Conservation (phyloP, 805 yeast species). For the Nakazawaea peltata region DNA sequence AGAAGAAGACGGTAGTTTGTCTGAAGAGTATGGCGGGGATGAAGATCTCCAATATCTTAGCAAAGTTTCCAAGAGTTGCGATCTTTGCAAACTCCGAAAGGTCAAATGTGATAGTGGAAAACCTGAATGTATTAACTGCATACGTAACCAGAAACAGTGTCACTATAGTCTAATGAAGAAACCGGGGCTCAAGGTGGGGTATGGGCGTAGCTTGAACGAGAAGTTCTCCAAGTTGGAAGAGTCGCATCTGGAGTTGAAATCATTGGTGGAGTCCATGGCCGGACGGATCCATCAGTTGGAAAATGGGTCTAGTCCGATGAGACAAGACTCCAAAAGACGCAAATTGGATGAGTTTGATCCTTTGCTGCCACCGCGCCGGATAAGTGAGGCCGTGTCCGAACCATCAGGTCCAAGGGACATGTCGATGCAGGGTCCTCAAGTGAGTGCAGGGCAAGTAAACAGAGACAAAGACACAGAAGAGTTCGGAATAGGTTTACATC, state of each 20-base stretch:
- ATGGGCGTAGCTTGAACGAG: conserved; percentile 16
- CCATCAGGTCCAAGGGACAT: too few relatives aligned
- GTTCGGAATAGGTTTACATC: too few relatives aligned
- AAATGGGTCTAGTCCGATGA: conserved; percentile 2
- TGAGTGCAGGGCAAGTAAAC: too few relatives aligned
- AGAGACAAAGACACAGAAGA: too few relatives aligned
- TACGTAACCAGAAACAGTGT: conserved; percentile 11
- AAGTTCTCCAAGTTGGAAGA: conserved; percentile 11
- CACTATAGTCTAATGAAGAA: conserved; percentile 15
- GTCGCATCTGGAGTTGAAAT: conserved; percentile 1
- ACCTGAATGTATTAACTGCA: conserved; percentile 13
- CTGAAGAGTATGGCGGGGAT: too few relatives aligned
- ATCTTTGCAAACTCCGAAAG: conserved; percentile 13
- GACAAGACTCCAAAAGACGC: too few relatives aligned
- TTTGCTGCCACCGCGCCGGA: too few relatives aligned
- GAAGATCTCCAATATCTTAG: too few relatives aligned
- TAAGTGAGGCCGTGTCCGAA: too few relatives aligned
- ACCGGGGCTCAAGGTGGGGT: conserved; percentile 20
- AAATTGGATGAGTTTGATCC: too few relatives aligned
- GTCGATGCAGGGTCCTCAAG: too few relatives aligned
- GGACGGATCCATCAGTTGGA: conserved; percentile 2
- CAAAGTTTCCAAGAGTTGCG: conserved; percentile 14
- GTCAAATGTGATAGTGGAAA: conserved; percentile 13
- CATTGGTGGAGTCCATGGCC: conserved; percentile 1
- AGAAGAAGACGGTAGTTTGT: too few relatives aligned